phyloP scores from a whole-genome alignment of 2,329 filamentous ascomycete genomes.

The Sclerotinia nivalis region DNA sequence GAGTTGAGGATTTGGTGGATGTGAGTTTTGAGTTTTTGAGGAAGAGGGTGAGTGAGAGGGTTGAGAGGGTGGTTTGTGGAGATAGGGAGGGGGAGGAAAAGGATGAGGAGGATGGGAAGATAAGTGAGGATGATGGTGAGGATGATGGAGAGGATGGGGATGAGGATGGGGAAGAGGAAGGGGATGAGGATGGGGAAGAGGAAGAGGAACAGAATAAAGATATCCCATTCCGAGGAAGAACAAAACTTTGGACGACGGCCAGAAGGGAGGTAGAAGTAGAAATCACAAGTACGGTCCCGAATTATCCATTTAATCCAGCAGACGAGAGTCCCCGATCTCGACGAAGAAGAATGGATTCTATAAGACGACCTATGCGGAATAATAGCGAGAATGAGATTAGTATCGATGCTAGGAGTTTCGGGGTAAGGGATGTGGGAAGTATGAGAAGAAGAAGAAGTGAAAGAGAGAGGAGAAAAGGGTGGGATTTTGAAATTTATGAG shows the following conservation, averaged over 20 bases:
- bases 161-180: neutral
- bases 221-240: no score
- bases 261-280: no score
- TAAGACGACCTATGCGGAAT: no score
- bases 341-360: no score
- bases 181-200: neutral
- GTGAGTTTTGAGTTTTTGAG: neutral
- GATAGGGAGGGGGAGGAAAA: neutral
- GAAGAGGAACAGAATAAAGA: no score
- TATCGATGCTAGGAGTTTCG: no score
- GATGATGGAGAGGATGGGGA: neutral
- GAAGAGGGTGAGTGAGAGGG: accelerated
- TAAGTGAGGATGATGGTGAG: neutral
- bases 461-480: no score
- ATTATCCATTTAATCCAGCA: no score
- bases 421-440: neutral
- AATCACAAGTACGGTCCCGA: no score
- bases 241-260: no score
- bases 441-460: neutral
- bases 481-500: neutral
- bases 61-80: neutral
- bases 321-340: no score
- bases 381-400: neutral
- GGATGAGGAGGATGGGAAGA: neutral
- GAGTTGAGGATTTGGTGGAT: neutral